phyloP scores from a whole-genome alignment of 2,329 filamentous ascomycete species.

The Elsinoe fawcettii region DNA sequence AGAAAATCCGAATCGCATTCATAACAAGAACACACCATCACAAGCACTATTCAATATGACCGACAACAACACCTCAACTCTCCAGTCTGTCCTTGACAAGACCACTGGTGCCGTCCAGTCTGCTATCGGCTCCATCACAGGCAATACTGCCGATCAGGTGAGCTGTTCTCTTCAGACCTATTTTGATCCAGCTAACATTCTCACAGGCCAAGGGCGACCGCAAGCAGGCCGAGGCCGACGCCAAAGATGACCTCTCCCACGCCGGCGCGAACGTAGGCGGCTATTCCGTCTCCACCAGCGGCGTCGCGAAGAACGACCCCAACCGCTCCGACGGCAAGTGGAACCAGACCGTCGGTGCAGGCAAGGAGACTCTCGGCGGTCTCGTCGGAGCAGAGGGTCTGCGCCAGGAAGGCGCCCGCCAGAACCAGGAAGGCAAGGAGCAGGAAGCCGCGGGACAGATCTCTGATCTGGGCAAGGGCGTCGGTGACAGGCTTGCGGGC shows the following conservation, averaged over 20 bases:
- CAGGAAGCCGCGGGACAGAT: constrained; percentile 80
- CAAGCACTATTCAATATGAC: constrained; percentile 35
- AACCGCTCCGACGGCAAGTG: constrained; percentile 65
- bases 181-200: constrained; percentile 23
- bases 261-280: constrained; percentile 66
- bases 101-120: constrained; percentile 67
- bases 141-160: constrained; percentile 60
- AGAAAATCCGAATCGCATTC: background rate
- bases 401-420: constrained; percentile 64
- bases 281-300: constrained; percentile 59
- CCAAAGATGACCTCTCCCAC: constrained; percentile 67
- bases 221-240: constrained; percentile 57
- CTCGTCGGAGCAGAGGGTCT: constrained; percentile 66
- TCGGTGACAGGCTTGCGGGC: constrained; percentile 49
- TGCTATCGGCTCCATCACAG: constrained; percentile 63
- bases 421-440: constrained; percentile 72
- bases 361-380: constrained; percentile 73
- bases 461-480: constrained; percentile 62
- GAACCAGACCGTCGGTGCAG: constrained; percentile 83
- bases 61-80: constrained; percentile 58
- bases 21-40: background rate
- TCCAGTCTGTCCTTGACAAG: constrained; percentile 61
- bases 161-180: constrained; percentile 12
- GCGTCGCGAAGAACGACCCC: constrained; percentile 64
- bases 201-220: constrained; percentile 49